Evolutionary conservation across 805 yeast genomes (phyloP), one percentile per base, ranked within the genome.

Genomic region (Clavispora carvajalis): DNA sequence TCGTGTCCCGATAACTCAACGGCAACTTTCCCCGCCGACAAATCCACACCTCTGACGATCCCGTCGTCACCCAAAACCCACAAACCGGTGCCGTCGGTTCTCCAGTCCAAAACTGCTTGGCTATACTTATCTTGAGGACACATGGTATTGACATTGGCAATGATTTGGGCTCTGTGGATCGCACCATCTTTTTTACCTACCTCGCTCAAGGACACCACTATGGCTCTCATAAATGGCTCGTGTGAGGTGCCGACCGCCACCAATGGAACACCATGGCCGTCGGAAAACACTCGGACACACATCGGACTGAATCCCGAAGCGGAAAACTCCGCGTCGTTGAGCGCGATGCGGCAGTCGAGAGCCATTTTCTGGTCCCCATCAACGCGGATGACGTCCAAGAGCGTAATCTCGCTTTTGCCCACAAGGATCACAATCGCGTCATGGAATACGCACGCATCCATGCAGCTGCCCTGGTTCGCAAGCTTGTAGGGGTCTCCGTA

Each of bases 1-100:
- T 65, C 65, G 57, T 67, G 72, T 11, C 49, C 62, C 54, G 65
- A 24, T 49, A 63, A n/a, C 50, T 59, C 47, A 55, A 54, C 49
- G 45, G 65, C 47, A 41, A 67, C 36, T 59, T 55, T 15, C 57
- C 62, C 46, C 48, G 54, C 17, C 67, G 75, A 10, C 5, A 80
- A 46, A 49, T 81, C 82, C 8, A 82, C 53, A 0, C 87, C 89
- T 34, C 88, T 55, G 1, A 83, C 52, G 0, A 57, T 44, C 0
- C 90, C 91, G 55, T 82, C 89, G 47, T 83, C 89, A 3, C 88
- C 81, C 36, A 74, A 62, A 0, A 81, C 66, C 87, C 89, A 82
- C 1, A 82, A 39, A 0, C 89, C 90, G 19, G 59, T 51, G 1
- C 68, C 67, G 12, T 45, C 48, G 5, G 37, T 34, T 38, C 76